Percentiles rank a stretch among this genome's conserved stretches.
phyloP scores from a whole-genome alignment of 192 early-diverging fungal species.

The Rhizophagus sp. region DNA sequence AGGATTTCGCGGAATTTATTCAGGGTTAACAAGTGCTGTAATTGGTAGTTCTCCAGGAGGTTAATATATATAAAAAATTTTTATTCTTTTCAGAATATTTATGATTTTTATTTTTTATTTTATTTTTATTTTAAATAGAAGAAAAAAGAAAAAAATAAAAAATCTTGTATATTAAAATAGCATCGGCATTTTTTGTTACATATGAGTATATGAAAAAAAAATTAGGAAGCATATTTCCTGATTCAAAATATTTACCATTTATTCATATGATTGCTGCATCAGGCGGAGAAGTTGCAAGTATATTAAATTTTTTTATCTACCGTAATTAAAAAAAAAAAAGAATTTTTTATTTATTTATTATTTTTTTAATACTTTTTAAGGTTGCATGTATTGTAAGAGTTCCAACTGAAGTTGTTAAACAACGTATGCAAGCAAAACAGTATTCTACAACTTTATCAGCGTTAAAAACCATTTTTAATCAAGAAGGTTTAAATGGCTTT shows the following conservation, averaged over 20 bases:
- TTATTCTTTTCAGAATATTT: not conserved
- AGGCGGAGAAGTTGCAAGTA: conserved; percentile 81
- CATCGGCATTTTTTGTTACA: conserved; percentile 87
- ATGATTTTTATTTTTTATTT: not conserved
- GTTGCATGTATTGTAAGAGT: conserved; percentile 89
- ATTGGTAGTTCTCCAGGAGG: conserved; percentile 90
- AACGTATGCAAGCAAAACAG: conserved; percentile 91
- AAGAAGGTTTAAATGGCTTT: conserved; percentile 82
- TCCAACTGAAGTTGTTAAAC: conserved; percentile 95
- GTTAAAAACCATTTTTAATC: conserved; percentile 59
- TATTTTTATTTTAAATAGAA: not conserved
- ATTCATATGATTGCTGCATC: conserved; percentile 90
- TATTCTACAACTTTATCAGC: conserved; percentile 64
- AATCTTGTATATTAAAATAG: conserved; percentile 36
- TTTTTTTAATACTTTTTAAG: conserved; percentile 36
- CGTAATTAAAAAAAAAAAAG: not conserved
- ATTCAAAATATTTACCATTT: conserved; percentile 56
- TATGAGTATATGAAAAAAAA: conserved; percentile 82
- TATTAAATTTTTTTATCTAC: conserved; percentile 11
- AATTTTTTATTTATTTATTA: not conserved
- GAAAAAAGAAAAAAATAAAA: too few relatives aligned
- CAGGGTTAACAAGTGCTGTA: conserved; percentile 87
- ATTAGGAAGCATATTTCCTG: conserved; percentile 41
- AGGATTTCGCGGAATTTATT: conserved; percentile 89
- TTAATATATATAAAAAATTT: conserved; percentile 30